A percentile compares a stretch with the other conserved stretches of the same genome.
These are phyloP conservation scores for Atkinsonella hypoxylon DNA, from an alignment of 2,329 filamentous ascomycete genomes.

Conservation along the genomic window DNA sequence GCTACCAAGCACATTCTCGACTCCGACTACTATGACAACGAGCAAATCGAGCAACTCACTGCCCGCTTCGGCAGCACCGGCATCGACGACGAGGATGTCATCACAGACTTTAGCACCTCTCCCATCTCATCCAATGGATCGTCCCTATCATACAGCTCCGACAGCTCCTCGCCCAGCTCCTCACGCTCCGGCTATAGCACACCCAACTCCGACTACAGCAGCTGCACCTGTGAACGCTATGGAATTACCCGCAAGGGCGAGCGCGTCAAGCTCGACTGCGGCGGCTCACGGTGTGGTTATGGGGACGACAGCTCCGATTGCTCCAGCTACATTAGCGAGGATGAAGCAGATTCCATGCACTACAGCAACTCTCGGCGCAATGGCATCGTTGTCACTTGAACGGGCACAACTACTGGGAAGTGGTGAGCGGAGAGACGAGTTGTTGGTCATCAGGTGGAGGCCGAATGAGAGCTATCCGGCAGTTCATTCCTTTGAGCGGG, in stretches of 20 bases:
- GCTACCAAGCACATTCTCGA: constrained; percentile 80
- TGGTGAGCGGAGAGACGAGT: neutral
- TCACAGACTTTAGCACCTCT: constrained; percentile 42
- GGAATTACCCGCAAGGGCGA: constrained; percentile 90
- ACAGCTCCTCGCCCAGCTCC: constrained; percentile 62
- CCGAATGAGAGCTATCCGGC: constrained; percentile 19
- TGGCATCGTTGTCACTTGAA: constrained; percentile 45
- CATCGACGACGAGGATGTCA: constrained; percentile 44
- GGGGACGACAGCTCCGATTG: constrained; percentile 57
- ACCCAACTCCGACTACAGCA: constrained; percentile 60
- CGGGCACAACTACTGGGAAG: neutral
- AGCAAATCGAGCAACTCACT: constrained; percentile 68
- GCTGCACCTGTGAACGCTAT: constrained; percentile 91
- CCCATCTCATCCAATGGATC: constrained; percentile 59
- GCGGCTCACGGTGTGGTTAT: constrained; percentile 77
- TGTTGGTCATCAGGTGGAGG: constrained; percentile 6
- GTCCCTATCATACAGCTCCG: constrained; percentile 58
- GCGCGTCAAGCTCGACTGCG: constrained; percentile 92
- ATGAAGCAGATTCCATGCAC: constrained; percentile 36
- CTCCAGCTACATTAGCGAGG: constrained; percentile 53
- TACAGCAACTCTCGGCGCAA: constrained; percentile 45
- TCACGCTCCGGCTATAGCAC: constrained; percentile 69
- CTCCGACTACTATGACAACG: constrained; percentile 61
- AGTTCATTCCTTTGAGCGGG: constrained; percentile 23
- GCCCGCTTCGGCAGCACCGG: constrained; percentile 55